These are phyloP conservation scores for Colletotrichum sp. DNA, from an alignment of 2,329 filamentous ascomycete species.

Conservation along the genomic window DNA sequence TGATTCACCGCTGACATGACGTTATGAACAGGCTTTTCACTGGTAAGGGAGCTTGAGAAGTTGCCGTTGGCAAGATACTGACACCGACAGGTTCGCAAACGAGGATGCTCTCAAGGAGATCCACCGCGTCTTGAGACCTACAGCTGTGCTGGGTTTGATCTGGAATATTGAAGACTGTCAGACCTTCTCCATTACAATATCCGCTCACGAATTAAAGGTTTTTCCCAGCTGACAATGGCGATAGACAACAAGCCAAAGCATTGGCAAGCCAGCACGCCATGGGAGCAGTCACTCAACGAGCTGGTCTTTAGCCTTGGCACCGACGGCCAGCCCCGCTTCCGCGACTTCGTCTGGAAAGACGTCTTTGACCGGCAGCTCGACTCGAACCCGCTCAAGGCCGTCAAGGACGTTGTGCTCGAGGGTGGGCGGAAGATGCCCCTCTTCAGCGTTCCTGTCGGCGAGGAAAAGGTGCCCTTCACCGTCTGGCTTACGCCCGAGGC, in stretches of 20 bases:
- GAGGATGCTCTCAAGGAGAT: constrained; percentile 67
- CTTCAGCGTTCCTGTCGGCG: constrained; percentile 67
- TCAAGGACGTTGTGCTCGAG: constrained; percentile 44
- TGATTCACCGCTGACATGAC: neutral
- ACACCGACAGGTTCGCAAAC: constrained; percentile 67
- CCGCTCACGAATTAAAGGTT: neutral
- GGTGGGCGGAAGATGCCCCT: constrained; percentile 37
- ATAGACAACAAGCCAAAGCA: constrained; percentile 66
- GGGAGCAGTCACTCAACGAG: constrained; percentile 67
- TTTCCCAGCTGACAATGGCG: neutral
- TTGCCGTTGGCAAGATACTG: neutral
- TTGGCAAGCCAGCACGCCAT: constrained; percentile 61
- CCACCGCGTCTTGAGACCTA: constrained; percentile 67
- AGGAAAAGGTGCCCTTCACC: constrained; percentile 61
- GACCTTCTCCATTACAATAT: constrained; percentile 25
- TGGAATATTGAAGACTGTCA: constrained; percentile 78
- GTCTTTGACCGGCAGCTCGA: constrained; percentile 67
- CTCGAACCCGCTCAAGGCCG: constrained; percentile 54
- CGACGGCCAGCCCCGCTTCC: constrained; percentile 69
- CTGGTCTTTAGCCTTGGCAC: constrained; percentile 55
- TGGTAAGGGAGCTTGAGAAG: constrained; percentile 53
- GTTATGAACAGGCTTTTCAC: constrained; percentile 50
- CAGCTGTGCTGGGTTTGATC: constrained; percentile 67
- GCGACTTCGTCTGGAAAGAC: constrained; percentile 66
- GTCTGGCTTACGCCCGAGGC: constrained; percentile 62